Evolutionary conservation across 352 stramenopile species (phyloP).

Genomic region (Aphanomyces astaci): DNA sequence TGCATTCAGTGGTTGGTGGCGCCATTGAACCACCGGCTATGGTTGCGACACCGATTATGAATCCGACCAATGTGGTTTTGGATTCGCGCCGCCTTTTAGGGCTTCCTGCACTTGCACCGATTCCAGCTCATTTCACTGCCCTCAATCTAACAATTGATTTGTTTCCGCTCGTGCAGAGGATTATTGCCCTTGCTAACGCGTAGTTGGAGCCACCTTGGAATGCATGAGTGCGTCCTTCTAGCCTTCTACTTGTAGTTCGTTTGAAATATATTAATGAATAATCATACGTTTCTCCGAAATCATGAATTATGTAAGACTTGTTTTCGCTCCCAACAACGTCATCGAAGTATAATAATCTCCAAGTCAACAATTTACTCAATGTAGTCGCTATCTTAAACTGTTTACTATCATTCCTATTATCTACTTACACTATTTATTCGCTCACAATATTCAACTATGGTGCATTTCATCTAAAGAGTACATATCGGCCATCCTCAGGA

Average conservation of each 20-base stretch:
- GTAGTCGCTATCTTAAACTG: background rate
- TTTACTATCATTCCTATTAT: background rate
- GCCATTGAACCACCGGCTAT: background rate
- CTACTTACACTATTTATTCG: conserved; percentile 5
- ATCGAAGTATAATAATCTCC: background rate
- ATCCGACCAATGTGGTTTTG: background rate
- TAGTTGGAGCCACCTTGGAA: background rate
- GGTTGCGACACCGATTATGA: background rate
- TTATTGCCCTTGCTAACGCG: background rate
- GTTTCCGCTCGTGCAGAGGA: background rate
- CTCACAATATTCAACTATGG: conserved; percentile 9
- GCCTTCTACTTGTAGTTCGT: background rate
- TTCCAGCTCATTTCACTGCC: background rate
- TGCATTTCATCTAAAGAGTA: no score
- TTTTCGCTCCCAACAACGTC: background rate
- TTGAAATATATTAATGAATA: background rate
- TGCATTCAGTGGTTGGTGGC: conserved; percentile 1
- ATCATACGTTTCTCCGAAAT: background rate
- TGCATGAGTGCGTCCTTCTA: background rate
- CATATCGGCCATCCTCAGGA: no score
- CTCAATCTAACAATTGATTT: background rate
- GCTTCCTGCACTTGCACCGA: background rate
- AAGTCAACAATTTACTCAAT: background rate
- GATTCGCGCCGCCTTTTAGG: background rate
- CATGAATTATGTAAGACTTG: background rate